phyloP scores from a whole-genome alignment of 2,329 filamentous ascomycete genomes.

The Sordariomycetes sp. region DNA sequence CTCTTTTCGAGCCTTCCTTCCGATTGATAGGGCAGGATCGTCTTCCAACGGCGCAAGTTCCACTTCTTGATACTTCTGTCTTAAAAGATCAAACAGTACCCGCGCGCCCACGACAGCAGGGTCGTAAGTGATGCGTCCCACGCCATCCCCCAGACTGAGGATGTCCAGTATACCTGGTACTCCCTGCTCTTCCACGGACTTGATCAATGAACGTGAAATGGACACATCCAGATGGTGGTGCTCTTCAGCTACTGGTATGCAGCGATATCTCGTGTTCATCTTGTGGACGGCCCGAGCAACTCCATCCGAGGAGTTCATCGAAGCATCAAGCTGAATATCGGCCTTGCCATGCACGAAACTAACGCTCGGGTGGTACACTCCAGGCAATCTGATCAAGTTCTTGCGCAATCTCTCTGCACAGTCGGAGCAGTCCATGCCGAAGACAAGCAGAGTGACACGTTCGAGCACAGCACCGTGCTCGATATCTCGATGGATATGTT shows the following conservation, averaged over 20 bases:
- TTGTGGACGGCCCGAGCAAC: slow-evolving; percentile 14
- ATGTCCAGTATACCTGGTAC: slow-evolving; percentile 16
- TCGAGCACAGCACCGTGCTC: too few relatives aligned
- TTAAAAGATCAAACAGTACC: slow-evolving; percentile 8
- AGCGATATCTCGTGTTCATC: too few relatives aligned
- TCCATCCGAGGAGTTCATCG: slow-evolving; percentile 13
- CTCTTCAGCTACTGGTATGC: slow-evolving; percentile 11
- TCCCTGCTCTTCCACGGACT: slow-evolving; percentile 9
- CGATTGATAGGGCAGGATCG: slow-evolving; percentile 10
- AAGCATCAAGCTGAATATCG: slow-evolving; percentile 19
- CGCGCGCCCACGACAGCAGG: slow-evolving; percentile 22
- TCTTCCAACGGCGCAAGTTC: slow-evolving; percentile 11
- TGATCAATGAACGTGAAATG: slow-evolving; percentile 9
- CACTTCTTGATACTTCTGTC: slow-evolving; percentile 2
- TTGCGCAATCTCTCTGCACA: slow-evolving; percentile 23
- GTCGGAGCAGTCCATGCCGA: slow-evolving; percentile 26
- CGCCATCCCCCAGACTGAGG: slow-evolving; percentile 16
- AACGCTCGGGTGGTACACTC: slow-evolving; percentile 20
- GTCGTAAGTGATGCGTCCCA: slow-evolving; percentile 22
- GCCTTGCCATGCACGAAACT: slow-evolving; percentile 28
- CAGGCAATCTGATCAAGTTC: slow-evolving; percentile 14
- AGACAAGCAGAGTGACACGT: too few relatives aligned
- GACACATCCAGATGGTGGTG: slow-evolving; percentile 15
- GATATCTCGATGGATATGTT: too few relatives aligned
- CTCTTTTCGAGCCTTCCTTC: slow-evolving; percentile 10